Evolutionary conservation across 139 green algal genomes (phyloP).

Genomic region (Closterium sp.): DNA sequence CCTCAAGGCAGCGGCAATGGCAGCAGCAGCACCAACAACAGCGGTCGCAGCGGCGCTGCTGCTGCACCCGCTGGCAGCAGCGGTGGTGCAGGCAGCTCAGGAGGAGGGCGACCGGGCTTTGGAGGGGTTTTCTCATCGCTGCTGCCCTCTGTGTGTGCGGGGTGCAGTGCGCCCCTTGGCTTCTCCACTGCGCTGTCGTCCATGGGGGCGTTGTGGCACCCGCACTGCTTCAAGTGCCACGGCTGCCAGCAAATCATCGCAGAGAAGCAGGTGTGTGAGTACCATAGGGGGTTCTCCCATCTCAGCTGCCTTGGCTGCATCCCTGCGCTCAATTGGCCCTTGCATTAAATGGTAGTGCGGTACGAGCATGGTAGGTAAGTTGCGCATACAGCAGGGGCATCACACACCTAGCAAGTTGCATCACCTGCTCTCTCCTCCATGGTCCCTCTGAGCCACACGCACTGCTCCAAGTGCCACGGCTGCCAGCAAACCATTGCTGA

Average conservation of each 20-base stretch:
- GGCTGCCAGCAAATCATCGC: slow-evolving; percentile 22
- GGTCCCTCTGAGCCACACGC: too few relatives aligned
- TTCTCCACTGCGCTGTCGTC: slow-evolving; percentile 16
- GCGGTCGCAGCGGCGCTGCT: too few relatives aligned
- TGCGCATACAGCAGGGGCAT: too few relatives aligned
- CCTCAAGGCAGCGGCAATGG: not conserved
- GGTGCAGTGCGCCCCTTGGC: slow-evolving; percentile 5
- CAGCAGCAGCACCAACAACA: not conserved
- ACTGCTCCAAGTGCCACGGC: too few relatives aligned
- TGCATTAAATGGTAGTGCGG: too few relatives aligned
- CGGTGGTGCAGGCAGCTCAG: not conserved
- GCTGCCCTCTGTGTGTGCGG: slow-evolving; percentile 9
- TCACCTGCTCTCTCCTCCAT: too few relatives aligned
- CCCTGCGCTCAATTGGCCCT: too few relatives aligned
- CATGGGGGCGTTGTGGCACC: slow-evolving; percentile 45
- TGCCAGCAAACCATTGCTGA: too few relatives aligned
- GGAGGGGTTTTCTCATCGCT: not conserved
- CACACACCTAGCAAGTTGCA: too few relatives aligned
- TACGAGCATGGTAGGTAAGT: too few relatives aligned
- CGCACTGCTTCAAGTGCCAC: slow-evolving; percentile 47
- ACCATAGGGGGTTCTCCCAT: too few relatives aligned
- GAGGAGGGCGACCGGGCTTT: not conserved
- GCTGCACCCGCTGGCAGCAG: too few relatives aligned
- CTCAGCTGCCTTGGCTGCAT: not conserved
- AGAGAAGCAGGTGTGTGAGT: slow-evolving; percentile 24